Conservation (phyloP, 306 rosid genomes). For the Vicia sativa region DNA sequence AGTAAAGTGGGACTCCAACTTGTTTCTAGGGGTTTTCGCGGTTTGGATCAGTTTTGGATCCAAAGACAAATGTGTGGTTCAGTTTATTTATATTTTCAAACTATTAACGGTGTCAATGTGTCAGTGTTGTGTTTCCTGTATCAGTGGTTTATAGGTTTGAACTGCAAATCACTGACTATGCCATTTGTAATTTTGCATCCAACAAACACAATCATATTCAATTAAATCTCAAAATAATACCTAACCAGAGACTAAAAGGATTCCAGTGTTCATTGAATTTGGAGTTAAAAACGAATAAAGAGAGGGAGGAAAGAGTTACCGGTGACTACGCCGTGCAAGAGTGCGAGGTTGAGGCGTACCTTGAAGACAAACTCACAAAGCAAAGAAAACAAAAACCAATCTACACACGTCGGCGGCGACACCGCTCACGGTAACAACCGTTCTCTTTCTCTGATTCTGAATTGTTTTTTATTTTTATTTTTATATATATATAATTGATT, state of each 20-base stretch:
- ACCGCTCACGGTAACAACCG: slow-evolving; percentile 71
- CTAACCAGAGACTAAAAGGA: too few species aligned
- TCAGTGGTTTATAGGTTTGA: too few species aligned
- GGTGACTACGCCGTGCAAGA: too few species aligned
- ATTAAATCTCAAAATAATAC: not conserved
- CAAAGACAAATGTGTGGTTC: too few species aligned
- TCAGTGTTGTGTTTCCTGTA: too few species aligned
- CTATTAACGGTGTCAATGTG: too few species aligned
- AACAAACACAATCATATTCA: not conserved
- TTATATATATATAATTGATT: not conserved
- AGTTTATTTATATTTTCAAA: too few species aligned
- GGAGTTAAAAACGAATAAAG: not conserved
- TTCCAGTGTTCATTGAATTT: too few species aligned
- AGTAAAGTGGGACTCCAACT: too few species aligned
- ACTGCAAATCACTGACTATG: not conserved
- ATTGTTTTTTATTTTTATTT: not conserved
- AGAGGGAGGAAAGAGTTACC: not conserved
- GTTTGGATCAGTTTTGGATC: too few species aligned
- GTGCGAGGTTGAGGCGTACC: too few species aligned
- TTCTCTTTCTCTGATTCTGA: not conserved
- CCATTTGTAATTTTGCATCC: not conserved
- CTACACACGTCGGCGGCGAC: slow-evolving; percentile 73
- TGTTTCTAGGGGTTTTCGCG: too few species aligned
- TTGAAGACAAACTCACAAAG: slow-evolving; percentile 3
- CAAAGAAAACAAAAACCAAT: not conserved